These are phyloP conservation scores for Cupressus sempervirens DNA, from an alignment of 75 land plant species.

Conservation along the genomic window DNA sequence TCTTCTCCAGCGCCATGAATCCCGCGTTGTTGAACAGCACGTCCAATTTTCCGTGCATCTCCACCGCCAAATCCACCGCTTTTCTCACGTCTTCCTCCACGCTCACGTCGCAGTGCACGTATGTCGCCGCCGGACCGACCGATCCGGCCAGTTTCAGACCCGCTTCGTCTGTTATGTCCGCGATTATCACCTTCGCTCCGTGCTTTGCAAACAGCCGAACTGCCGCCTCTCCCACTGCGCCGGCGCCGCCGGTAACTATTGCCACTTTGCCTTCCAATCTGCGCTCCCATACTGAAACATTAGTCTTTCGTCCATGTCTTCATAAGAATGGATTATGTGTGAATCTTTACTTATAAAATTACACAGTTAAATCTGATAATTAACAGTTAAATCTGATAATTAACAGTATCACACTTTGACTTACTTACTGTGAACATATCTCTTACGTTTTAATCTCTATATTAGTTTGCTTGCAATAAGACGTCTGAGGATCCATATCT, in stretches of 20 bases:
- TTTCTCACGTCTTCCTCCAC: conserved; percentile 31
- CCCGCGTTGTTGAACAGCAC: conserved; percentile 35
- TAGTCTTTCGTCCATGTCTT: too few relatives aligned
- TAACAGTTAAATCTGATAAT: too few relatives aligned
- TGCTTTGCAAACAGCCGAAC: conserved; percentile 43
- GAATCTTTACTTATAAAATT: too few relatives aligned
- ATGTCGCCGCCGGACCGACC: conserved; percentile 9
- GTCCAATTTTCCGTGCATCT: conserved; percentile 20
- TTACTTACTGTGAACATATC: too few relatives aligned
- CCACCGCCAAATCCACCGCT: conserved; percentile 25
- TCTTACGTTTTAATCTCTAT: too few relatives aligned
- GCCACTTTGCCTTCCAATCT: conserved; percentile 55
- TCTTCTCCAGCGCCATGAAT: not conserved
- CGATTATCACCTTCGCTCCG: conserved; percentile 52
- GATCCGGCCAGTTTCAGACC: conserved; percentile 16
- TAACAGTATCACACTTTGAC: too few relatives aligned
- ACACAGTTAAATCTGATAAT: too few relatives aligned
- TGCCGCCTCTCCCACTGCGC: conserved; percentile 59
- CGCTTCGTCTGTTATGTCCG: conserved; percentile 27
- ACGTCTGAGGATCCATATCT: too few relatives aligned
- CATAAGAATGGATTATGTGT: too few relatives aligned
- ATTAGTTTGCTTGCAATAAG: too few relatives aligned
- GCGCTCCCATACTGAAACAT: not conserved
- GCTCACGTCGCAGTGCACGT: conserved; percentile 41
- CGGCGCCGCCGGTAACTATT: conserved; percentile 58